phyloP scores from a whole-genome alignment of 2,329 filamentous ascomycete species.

The Cladosporium sphaerospermum region DNA sequence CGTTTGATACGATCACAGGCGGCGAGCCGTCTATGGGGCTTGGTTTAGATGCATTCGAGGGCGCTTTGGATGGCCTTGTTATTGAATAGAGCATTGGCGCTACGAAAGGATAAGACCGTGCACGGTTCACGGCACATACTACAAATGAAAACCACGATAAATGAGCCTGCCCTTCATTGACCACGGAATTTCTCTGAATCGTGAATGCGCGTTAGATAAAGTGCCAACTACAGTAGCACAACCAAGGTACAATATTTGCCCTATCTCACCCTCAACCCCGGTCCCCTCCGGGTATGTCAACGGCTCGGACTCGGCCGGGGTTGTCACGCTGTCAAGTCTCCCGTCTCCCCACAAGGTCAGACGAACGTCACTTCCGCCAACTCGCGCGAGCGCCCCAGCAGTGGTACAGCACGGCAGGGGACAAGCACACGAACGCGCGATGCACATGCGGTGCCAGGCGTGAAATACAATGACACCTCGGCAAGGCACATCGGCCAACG shows the following conservation, averaged over 20 bases:
- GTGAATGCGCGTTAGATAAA: too few species aligned
- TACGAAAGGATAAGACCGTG: not conserved
- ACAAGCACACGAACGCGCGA: not conserved
- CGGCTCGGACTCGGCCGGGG: too few species aligned
- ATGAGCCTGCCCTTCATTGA: not conserved
- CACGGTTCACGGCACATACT: not conserved
- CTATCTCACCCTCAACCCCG: too few species aligned
- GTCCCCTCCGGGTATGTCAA: too few species aligned
- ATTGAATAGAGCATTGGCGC: not conserved
- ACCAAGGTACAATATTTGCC: too few species aligned
- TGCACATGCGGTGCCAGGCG: not conserved
- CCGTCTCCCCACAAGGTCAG: not conserved
- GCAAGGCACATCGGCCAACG: not conserved
- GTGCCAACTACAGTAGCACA: too few species aligned
- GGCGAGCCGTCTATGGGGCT: not conserved
- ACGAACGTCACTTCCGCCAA: slow-evolving; percentile 8
- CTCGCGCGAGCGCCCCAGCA: not conserved
- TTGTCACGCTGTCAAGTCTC: too few species aligned
- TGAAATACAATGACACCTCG: too few species aligned
- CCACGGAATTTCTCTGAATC: too few species aligned
- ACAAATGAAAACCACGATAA: not conserved
- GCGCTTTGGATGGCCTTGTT: not conserved
- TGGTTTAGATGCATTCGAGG: not conserved
- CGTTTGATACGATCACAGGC: not conserved
- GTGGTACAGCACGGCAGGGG: not conserved